Base-by-base conservation (phyloP, 768 basidiomycete genomes). In the Saitozyma sp. region DNA sequence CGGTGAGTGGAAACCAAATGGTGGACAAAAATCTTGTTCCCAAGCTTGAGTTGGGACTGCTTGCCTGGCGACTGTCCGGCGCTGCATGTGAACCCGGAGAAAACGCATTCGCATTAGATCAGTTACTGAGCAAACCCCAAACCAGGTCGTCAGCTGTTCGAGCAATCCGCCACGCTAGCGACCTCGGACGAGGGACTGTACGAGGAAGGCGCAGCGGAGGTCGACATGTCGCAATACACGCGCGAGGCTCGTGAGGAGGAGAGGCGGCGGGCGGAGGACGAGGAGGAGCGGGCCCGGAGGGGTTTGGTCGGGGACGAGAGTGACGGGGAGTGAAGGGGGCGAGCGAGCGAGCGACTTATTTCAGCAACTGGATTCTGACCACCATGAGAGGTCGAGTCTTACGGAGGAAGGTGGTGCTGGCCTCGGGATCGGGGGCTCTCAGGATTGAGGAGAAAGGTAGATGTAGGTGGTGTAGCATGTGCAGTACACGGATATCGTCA, bases 201-300 rank as follows among this genome's bases (percentile, higher is more conserved):
- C 73, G 94, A 79, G 52, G 82, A 97, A 78, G 95, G 93, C 75
- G 93, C 87, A 29, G 85, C 86, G 0, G 86, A 89, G 58, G 91
- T 98, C 55, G 94, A 97, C 77, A 79, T 91, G 72, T 90, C 87
- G 67, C 89, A 93, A 77, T 99, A 94, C 71, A 89, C 92, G 59
- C 84, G 93, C 65, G 84, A 83, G 46, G 82, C 82, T 50, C 72
- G 82, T 29, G 83, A 85, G 50, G 68, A 65, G n/a, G 74, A 71
- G 29, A 59, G 78, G 48, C 73, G 80, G 54, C 79, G 81, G 76
- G 88, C 82, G 19, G 88, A 91, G 40, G 86, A 88, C 63, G 86
- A 88, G 55, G 87, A 86, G 56, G 84, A 87, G 63, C 85, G 84
- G 42, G 45, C 65, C 40, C 61, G 71, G 48, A 61, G 50, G 29